phyloP scores from a whole-genome alignment of 192 early-diverging fungal genomes.

The Umbelopsis sp. region DNA sequence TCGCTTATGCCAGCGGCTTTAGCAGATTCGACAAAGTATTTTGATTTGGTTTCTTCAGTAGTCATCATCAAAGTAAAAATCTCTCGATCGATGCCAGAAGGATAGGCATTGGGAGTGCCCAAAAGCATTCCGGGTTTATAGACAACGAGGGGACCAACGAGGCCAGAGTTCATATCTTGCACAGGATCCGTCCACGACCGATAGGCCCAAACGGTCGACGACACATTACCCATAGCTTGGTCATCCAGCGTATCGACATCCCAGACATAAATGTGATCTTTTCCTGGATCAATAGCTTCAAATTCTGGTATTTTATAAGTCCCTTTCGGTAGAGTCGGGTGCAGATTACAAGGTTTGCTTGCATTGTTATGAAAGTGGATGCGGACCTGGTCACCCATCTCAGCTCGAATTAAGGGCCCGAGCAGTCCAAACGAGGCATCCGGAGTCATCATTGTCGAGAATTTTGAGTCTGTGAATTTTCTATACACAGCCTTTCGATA shows the following conservation, averaged over 20 bases:
- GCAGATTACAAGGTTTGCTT: slow-evolving; percentile 29
- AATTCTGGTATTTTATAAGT: background rate
- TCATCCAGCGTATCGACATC: slow-evolving; percentile 22
- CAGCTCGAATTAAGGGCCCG: slow-evolving; percentile 45
- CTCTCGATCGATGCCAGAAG: slow-evolving; percentile 32
- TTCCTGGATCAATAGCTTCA: slow-evolving; percentile 24
- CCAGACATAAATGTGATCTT: slow-evolving; percentile 41
- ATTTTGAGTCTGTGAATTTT: slow-evolving; percentile 40
- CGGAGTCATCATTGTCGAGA: slow-evolving; percentile 33
- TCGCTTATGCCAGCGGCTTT: slow-evolving; percentile 21
- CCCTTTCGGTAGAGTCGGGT: slow-evolving; percentile 34
- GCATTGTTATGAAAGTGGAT: slow-evolving; percentile 41
- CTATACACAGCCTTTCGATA: slow-evolving; percentile 45
- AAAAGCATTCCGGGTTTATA: slow-evolving; percentile 36
- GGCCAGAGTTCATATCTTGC: slow-evolving; percentile 40
- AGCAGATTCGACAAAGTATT: slow-evolving; percentile 24
- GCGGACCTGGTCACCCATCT: slow-evolving; percentile 38
- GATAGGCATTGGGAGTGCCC: background rate
- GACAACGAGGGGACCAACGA: slow-evolving; percentile 41
- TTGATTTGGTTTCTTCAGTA: slow-evolving; percentile 33
- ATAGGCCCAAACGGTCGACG: slow-evolving; percentile 42
- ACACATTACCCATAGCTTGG: slow-evolving; percentile 30
- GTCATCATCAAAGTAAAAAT: slow-evolving; percentile 40
- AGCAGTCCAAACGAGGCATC: slow-evolving; percentile 36
- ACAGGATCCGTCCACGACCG: slow-evolving; percentile 32